Evolutionary conservation across 2,329 filamentous ascomycete genomes (phyloP).

Genomic region (Albophoma yamanashiensis): DNA sequence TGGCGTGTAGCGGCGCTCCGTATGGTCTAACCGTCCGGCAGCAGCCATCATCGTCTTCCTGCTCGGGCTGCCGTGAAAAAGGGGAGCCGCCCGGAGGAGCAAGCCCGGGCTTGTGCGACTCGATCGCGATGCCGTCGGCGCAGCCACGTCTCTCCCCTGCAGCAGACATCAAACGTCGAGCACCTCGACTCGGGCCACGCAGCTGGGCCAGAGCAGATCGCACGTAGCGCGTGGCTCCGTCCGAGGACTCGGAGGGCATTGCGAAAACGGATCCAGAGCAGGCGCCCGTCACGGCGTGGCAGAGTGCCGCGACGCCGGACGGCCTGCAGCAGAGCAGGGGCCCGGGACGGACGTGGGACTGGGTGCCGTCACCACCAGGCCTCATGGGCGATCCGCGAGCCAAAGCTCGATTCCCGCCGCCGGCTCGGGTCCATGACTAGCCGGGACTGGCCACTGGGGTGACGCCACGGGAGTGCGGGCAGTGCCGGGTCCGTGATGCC

Average conservation of each 20-base stretch:
- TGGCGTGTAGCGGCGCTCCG: background rate
- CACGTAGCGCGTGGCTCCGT: background rate
- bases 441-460: constrained; percentile 10
- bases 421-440: constrained; percentile 4
- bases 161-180: background rate
- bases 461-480: background rate
- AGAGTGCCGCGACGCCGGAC: background rate
- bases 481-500: constrained; percentile 6
- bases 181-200: background rate
- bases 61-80: background rate
- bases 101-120: background rate
- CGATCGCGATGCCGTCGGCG: background rate
- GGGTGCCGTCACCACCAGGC: background rate
- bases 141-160: background rate
- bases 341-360: background rate
- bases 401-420: constrained; percentile 18
- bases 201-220: background rate
- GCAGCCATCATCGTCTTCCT: background rate
- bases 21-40: background rate
- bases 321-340: background rate
- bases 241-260: background rate
- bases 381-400: constrained; percentile 13
- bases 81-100: background rate
- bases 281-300: background rate
- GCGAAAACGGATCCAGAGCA: background rate